Evolutionary conservation across 116 monocot species (phyloP).

Genomic region (Iris pallida): DNA sequence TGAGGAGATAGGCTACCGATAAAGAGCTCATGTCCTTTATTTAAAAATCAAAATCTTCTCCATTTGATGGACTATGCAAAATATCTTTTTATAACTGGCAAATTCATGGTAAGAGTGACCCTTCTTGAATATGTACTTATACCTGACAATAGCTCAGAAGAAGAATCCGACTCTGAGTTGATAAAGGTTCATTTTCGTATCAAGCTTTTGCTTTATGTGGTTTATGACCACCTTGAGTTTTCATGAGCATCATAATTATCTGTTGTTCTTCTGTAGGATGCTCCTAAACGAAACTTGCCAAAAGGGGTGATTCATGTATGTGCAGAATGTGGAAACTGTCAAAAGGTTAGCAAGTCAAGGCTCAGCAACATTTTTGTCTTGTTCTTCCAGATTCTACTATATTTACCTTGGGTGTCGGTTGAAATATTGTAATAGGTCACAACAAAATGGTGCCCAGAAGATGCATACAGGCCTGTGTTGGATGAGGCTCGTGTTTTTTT

Average conservation of each 20-base stretch:
- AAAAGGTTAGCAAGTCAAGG: slow-evolving; percentile 44
- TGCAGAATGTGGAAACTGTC: slow-evolving; percentile 52
- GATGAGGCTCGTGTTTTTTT: slow-evolving; percentile 82
- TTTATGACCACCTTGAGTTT: background rate
- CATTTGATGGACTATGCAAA: too few relatives aligned
- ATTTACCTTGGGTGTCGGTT: background rate
- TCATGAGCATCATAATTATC: background rate
- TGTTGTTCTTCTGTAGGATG: slow-evolving; percentile 34
- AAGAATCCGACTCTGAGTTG: slow-evolving; percentile 36
- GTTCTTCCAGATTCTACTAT: background rate
- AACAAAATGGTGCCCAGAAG: slow-evolving; percentile 62
- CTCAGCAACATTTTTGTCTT: background rate
- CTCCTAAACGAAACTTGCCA: slow-evolving; percentile 23
- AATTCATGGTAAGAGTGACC: too few relatives aligned
- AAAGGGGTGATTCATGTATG: slow-evolving; percentile 81
- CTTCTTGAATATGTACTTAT: too few relatives aligned
- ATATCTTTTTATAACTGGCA: too few relatives aligned
- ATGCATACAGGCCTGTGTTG: slow-evolving; percentile 50
- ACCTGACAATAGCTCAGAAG: slow-evolving; percentile 48
- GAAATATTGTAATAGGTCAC: slow-evolving; percentile 45
- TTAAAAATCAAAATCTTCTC: too few relatives aligned
- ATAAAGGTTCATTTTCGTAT: background rate
- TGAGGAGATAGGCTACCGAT: too few relatives aligned
- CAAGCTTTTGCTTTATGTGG: background rate
- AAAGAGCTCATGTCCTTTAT: too few relatives aligned